Conservation (phyloP, 345 rosid species). For the Aquilaria malaccensis region DNA sequence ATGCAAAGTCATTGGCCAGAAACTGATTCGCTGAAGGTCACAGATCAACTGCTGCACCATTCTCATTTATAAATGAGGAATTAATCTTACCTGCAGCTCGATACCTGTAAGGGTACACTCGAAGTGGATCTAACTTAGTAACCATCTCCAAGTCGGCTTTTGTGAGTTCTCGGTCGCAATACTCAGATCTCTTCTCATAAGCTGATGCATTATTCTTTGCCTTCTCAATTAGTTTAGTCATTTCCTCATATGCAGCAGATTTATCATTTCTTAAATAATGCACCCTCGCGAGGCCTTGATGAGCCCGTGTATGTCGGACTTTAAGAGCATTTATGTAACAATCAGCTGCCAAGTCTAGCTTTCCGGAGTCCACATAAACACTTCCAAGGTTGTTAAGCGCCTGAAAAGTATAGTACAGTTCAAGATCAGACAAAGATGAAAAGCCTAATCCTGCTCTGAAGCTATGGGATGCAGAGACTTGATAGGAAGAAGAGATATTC, state of each 20-base stretch:
- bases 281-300: conserved; percentile 97
- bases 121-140: conserved; percentile 83
- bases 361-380: conserved; percentile 63
- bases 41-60: too few species aligned
- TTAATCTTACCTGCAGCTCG: conserved; percentile 81
- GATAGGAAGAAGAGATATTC: neutral
- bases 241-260: conserved; percentile 75
- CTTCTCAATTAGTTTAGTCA: conserved; percentile 81
- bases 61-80: neutral
- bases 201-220: conserved; percentile 96
- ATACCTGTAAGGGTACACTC: conserved; percentile 94
- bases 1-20: neutral
- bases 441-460: neutral
- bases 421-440: neutral
- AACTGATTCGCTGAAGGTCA: neutral
- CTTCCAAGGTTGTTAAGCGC: conserved; percentile 99
- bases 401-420: conserved; percentile 28
- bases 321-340: conserved; percentile 93
- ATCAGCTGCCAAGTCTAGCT: conserved; percentile 84
- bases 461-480: neutral
- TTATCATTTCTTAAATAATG: conserved; percentile 73
- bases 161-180: conserved; percentile 81
- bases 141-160: conserved; percentile 93
- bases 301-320: conserved; percentile 91
- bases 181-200: conserved; percentile 94